Percentiles rank a stretch among this genome's conserved stretches.
Conservation (phyloP, 176 grass and related monocot species). For the Carex pumila region DNA sequence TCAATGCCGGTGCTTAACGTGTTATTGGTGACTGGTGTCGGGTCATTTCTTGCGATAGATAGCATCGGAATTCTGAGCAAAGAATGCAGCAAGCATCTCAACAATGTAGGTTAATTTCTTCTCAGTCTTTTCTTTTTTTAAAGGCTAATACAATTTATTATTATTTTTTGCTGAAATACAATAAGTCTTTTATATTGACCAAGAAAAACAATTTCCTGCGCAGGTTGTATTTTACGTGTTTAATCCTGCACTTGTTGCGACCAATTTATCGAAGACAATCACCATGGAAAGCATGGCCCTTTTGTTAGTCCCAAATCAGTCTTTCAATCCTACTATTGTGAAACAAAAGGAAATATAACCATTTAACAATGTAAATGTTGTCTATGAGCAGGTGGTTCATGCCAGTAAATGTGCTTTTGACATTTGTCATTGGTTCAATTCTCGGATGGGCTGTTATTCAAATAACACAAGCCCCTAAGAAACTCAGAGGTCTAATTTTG, state of each 20-base stretch:
- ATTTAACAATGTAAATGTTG: conserved; percentile 1
- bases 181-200: not conserved
- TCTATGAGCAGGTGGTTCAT: conserved; percentile 72
- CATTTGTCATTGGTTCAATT: conserved; percentile 50
- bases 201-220: not conserved
- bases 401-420: conserved; percentile 74
- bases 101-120: conserved; percentile 44
- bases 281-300: conserved; percentile 70
- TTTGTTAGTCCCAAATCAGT: conserved; percentile 36
- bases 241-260: conserved; percentile 48
- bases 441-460: conserved; percentile 59
- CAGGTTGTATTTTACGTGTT: conserved; percentile 95
- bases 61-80: conserved; percentile 40
- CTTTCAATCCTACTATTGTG: not conserved
- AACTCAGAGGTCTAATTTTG: conserved; percentile 63
- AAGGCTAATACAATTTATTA: not conserved
- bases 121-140: not conserved
- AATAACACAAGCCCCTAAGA: conserved; percentile 47
- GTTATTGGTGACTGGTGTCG: conserved; percentile 66
- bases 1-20: conserved; percentile 63
- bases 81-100: conserved; percentile 61
- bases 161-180: not conserved
- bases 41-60: conserved; percentile 54
- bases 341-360: not conserved
- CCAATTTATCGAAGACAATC: conserved; percentile 57